phyloP scores from a whole-genome alignment of 1,284 basidiomycete species.

The Rugosomyces carneus region DNA sequence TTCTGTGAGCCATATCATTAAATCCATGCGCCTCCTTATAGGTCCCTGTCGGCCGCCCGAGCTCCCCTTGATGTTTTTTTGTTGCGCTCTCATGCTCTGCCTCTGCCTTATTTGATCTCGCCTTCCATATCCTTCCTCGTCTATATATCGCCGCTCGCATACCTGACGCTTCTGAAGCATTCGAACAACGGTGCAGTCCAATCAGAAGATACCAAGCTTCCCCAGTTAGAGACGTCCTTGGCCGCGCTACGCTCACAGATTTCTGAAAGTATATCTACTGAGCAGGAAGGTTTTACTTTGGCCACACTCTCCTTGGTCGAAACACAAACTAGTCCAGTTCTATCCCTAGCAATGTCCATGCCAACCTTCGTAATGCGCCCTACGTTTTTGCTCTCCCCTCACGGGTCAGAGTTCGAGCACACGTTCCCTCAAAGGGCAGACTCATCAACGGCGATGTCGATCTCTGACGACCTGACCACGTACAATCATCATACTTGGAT shows the following conservation, averaged over 20 bases:
- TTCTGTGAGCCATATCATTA: neutral
- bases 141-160: constrained; percentile 60
- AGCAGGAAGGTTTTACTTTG: constrained; percentile 42
- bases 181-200: constrained; percentile 19
- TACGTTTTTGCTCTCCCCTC: constrained; percentile 36
- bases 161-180: constrained; percentile 51
- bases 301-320: constrained; percentile 51
- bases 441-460: constrained; percentile 20
- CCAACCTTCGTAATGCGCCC: constrained; percentile 38
- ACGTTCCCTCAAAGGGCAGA: constrained; percentile 41
- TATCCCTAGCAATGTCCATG: constrained; percentile 36
- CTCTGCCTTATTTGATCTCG: constrained; percentile 58
- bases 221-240: constrained; percentile 48
- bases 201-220: constrained; percentile 22
- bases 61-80: constrained; percentile 65
- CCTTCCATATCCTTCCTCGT: constrained; percentile 68
- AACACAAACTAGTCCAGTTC: constrained; percentile 31
- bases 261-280: constrained; percentile 33
- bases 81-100: constrained; percentile 55
- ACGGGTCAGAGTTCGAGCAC: constrained; percentile 41
- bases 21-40: constrained; percentile 16
- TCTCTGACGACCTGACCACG: constrained; percentile 13
- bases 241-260: constrained; percentile 42
- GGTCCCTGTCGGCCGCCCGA: constrained; percentile 30
- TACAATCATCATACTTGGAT: constrained; percentile 47